Percentiles rank a stretch among this genome's conserved stretches.
Conservation (phyloP, 1,284 basidiomycete species). For the Tetrapyrgos nigripes region DNA sequence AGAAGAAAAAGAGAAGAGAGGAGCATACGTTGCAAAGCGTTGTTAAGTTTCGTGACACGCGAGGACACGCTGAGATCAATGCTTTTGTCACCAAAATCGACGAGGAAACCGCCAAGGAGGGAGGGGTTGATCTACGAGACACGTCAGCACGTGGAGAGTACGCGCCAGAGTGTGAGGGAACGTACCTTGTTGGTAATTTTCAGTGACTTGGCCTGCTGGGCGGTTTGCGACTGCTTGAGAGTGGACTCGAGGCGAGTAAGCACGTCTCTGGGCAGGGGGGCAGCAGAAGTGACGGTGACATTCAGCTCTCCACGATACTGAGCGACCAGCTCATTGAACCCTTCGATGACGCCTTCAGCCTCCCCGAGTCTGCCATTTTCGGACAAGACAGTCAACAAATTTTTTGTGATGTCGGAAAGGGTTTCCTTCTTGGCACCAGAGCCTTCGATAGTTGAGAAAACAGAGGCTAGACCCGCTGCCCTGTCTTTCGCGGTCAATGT, state of each 20-base stretch:
- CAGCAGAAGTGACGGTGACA: constrained; percentile 90
- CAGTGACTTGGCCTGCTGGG: constrained; percentile 83
- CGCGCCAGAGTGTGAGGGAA: constrained; percentile 10
- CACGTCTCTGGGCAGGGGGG: constrained; percentile 78
- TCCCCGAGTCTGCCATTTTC: constrained; percentile 93
- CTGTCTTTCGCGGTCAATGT: constrained; percentile 87
- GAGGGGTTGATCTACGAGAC: constrained; percentile 80
- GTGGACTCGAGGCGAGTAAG: constrained; percentile 80
- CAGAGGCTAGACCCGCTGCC: constrained; percentile 66
- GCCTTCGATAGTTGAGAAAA: constrained; percentile 70
- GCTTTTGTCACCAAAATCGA: constrained; percentile 98
- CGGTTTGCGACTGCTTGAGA: constrained; percentile 86
- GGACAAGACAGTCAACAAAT: constrained; percentile 89
- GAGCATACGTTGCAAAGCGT: constrained; percentile 81
- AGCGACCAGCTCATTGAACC: constrained; percentile 90
- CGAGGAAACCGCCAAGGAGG: constrained; percentile 88
- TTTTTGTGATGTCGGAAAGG: constrained; percentile 89
- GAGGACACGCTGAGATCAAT: constrained; percentile 95
- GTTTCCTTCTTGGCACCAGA: constrained; percentile 69
- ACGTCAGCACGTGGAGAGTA: constrained; percentile 13
- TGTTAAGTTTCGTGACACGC: constrained; percentile 95
- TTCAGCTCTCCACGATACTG: constrained; percentile 94
- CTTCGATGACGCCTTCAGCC: constrained; percentile 88
- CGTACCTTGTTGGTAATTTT: constrained; percentile 89
- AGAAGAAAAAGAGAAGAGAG: constrained; percentile 16